Evolutionary conservation across 768 basidiomycete genomes (phyloP).

Genomic region (Calocybe gangraenosa): DNA sequence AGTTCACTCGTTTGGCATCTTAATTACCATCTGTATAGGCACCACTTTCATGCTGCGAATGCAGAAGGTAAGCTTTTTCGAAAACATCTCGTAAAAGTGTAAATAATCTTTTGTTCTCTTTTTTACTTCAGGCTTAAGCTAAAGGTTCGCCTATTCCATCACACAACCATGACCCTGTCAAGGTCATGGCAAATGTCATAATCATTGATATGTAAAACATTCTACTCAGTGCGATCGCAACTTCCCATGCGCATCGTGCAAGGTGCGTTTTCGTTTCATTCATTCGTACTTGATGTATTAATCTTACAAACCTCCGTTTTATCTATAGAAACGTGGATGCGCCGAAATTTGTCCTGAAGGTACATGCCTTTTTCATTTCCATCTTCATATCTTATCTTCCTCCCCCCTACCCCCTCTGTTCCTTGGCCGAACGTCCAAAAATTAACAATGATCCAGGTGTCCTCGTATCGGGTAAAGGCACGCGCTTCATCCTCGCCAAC

Average conservation of each 20-base stretch:
- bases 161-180: no score
- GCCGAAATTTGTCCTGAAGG: slow-evolving; percentile 66
- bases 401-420: background rate
- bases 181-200: no score
- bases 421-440: background rate
- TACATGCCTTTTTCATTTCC: slow-evolving; percentile 20
- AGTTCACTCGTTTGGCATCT: background rate
- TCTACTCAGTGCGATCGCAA: slow-evolving; percentile 42
- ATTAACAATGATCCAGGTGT: slow-evolving; percentile 40
- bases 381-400: background rate
- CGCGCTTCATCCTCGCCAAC: slow-evolving; percentile 64
- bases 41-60: slow-evolving; percentile 61
- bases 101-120: no score
- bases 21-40: slow-evolving; percentile 24
- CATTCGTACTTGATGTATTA: no score
- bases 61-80: slow-evolving; percentile 39
- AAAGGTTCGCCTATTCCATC: slow-evolving; percentile 36
- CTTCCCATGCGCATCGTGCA: slow-evolving; percentile 47
- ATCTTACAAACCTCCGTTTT: no score
- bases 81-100: no score
- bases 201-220: no score
- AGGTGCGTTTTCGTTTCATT: slow-evolving; percentile 19
- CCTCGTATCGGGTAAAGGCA: slow-evolving; percentile 61
- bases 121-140: slow-evolving; percentile 55
- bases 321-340: slow-evolving; percentile 56